phyloP scores from a whole-genome alignment of 1,139 yeast species.

The Zhuliangozyma parablackwelliae region DNA sequence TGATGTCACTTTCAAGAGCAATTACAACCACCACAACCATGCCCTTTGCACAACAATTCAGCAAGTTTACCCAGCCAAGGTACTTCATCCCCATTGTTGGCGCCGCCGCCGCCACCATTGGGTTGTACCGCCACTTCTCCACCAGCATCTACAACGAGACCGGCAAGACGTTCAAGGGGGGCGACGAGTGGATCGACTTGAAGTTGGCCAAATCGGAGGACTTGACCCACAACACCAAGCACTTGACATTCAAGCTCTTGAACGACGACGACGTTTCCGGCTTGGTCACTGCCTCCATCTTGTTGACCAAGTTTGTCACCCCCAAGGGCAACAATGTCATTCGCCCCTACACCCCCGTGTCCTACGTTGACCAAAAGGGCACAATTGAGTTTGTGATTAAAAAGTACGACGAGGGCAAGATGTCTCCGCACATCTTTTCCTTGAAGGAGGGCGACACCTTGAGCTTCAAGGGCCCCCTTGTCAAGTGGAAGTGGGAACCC shows the following conservation, averaged over 20 bases:
- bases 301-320: constrained; percentile 77
- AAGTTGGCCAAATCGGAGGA: constrained; percentile 57
- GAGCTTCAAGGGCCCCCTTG: constrained; percentile 90
- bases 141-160: constrained; percentile 43
- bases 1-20: too few species aligned
- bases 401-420: constrained; percentile 79
- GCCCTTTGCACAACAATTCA: constrained; percentile 7
- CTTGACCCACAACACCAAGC: constrained; percentile 61
- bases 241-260: constrained; percentile 70
- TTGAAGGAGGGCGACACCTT: constrained; percentile 79
- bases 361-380: constrained; percentile 69
- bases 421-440: constrained; percentile 68
- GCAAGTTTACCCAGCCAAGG: constrained; percentile 16
- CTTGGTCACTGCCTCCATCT: constrained; percentile 71
- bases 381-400: constrained; percentile 77
- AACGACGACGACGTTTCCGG: constrained; percentile 69
- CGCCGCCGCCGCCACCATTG: constrained; percentile 49
- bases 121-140: constrained; percentile 45
- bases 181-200: constrained; percentile 76
- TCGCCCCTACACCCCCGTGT: constrained; percentile 94
- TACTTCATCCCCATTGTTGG: constrained; percentile 34
- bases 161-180: constrained; percentile 60
- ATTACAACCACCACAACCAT: not conserved
- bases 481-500: constrained; percentile 89
- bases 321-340: constrained; percentile 84